Conservation (phyloP, 192 early-diverging fungal species). For the Phlyctochytrium planicorne region DNA sequence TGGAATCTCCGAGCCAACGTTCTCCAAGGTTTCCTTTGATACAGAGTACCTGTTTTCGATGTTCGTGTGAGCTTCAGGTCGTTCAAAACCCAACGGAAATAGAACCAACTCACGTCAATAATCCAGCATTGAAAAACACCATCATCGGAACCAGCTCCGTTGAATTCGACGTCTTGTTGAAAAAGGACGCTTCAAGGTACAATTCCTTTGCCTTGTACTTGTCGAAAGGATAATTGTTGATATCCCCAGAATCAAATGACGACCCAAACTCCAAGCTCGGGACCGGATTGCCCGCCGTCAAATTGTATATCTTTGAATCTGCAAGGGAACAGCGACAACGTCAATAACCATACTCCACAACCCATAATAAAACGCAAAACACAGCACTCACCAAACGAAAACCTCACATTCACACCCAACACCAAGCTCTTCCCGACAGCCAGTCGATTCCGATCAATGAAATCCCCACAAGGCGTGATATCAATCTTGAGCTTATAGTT, state of each 20-base stretch:
- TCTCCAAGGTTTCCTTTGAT: no score
- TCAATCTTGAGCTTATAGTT: background rate
- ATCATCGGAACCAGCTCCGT: background rate
- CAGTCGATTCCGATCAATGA: background rate
- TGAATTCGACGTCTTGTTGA: background rate
- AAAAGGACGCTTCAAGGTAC: background rate
- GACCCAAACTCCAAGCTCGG: background rate
- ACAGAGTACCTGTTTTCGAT: no score
- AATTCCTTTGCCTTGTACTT: background rate
- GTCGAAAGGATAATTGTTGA: conserved; percentile 8
- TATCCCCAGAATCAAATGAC: background rate
- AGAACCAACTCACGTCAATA: conserved; percentile 9
- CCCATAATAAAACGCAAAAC: background rate
- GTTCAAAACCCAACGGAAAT: no score
- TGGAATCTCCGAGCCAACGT: no score
- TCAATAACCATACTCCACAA: background rate
- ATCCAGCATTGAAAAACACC: conserved; percentile 5
- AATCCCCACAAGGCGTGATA: background rate
- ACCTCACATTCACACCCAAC: background rate
- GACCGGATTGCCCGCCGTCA: background rate
- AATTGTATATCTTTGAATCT: background rate
- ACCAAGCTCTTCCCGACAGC: background rate
- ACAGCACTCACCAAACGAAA: background rate
- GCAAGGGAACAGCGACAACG: background rate
- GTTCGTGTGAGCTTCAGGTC: no score